Percentiles rank a stretch among this genome's conserved stretches.
phyloP scores from a whole-genome alignment of 2,329 filamentous ascomycete genomes.

The Cryoendolithus antarcticus region DNA sequence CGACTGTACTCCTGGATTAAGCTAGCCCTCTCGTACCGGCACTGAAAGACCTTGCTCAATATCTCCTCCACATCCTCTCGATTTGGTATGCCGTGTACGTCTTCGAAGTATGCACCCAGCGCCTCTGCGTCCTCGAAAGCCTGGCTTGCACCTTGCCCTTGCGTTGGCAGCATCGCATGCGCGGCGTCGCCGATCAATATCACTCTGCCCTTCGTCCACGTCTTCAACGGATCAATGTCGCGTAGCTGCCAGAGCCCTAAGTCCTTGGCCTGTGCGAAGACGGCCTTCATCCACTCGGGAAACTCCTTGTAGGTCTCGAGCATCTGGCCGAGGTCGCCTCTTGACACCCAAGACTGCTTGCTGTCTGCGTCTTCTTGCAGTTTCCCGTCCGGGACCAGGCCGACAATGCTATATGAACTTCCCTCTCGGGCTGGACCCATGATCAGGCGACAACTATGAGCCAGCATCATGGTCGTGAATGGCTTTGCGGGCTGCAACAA shows the following conservation, averaged over 20 bases:
- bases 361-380: conserved; percentile 26
- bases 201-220: conserved; percentile 21
- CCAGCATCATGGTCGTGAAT: conserved; percentile 36
- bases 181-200: conserved; percentile 27
- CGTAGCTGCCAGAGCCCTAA: conserved; percentile 35
- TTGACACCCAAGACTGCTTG: conserved; percentile 27
- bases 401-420: conserved; percentile 28
- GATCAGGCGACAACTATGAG: conserved; percentile 25
- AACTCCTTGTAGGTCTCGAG: conserved; percentile 31
- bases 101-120: conserved; percentile 12
- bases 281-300: conserved; percentile 27
- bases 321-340: conserved; percentile 26
- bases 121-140: conserved; percentile 3
- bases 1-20: conserved; percentile 33
- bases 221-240: conserved; percentile 29
- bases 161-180: conserved; percentile 26
- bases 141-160: conserved; percentile 2
- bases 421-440: conserved; percentile 34
- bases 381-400: conserved; percentile 31
- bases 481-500: conserved; percentile 24
- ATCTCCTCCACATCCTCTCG: conserved; percentile 13
- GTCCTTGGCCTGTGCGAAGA: conserved; percentile 25
- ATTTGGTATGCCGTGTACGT: conserved; percentile 8
- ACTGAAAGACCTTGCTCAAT: conserved; percentile 16
- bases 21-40: conserved; percentile 27